A percentile compares a stretch with the other conserved stretches of the same genome.
Evolutionary conservation across 352 stramenopile species (phyloP).

Genomic region (Globisporangium spiculum): DNA sequence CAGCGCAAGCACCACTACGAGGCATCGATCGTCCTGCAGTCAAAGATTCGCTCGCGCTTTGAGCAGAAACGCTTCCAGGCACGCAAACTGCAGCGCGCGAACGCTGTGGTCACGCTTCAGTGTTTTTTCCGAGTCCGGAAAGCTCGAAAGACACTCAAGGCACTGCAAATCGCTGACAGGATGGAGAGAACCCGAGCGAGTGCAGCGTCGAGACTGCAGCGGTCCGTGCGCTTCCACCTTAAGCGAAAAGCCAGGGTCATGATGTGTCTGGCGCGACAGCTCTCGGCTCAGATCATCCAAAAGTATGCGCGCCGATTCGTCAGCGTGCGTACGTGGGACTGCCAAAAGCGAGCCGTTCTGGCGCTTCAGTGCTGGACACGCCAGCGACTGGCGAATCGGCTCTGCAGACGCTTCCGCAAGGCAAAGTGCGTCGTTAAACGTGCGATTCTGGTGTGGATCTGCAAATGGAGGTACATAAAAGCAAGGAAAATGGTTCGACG

Average conservation of each 20-base stretch:
- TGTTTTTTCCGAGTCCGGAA: slow-evolving; percentile 27
- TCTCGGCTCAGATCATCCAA: slow-evolving; percentile 52
- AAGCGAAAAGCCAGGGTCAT: slow-evolving; percentile 34
- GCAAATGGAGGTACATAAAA: slow-evolving; percentile 19
- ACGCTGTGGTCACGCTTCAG: slow-evolving; percentile 40
- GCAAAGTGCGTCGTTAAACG: slow-evolving; percentile 17
- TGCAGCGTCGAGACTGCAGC: slow-evolving; percentile 31
- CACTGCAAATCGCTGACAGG: slow-evolving; percentile 21
- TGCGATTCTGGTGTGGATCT: slow-evolving; percentile 23
- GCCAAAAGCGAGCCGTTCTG: slow-evolving; percentile 16
- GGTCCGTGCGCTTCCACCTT: slow-evolving; percentile 38
- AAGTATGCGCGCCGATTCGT: slow-evolving; percentile 40
- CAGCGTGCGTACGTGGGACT: slow-evolving; percentile 5
- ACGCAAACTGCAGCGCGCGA: slow-evolving; percentile 37
- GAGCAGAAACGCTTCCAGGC: slow-evolving; percentile 67
- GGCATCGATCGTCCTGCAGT: slow-evolving; percentile 64
- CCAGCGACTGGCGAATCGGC: slow-evolving; percentile 15
- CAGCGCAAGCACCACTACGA: slow-evolving; percentile 31
- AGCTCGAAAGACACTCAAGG: slow-evolving; percentile 17
- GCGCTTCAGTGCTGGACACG: slow-evolving; percentile 45
- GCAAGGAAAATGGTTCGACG: slow-evolving; percentile 3
- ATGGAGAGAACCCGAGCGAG: background rate
- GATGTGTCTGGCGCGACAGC: slow-evolving; percentile 25
- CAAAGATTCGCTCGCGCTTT: slow-evolving; percentile 43
- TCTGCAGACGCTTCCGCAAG: slow-evolving; percentile 11